These are phyloP conservation scores for Colletotrichum orbiculare DNA, from an alignment of 2,329 filamentous ascomycete genomes.

Conservation along the genomic window DNA sequence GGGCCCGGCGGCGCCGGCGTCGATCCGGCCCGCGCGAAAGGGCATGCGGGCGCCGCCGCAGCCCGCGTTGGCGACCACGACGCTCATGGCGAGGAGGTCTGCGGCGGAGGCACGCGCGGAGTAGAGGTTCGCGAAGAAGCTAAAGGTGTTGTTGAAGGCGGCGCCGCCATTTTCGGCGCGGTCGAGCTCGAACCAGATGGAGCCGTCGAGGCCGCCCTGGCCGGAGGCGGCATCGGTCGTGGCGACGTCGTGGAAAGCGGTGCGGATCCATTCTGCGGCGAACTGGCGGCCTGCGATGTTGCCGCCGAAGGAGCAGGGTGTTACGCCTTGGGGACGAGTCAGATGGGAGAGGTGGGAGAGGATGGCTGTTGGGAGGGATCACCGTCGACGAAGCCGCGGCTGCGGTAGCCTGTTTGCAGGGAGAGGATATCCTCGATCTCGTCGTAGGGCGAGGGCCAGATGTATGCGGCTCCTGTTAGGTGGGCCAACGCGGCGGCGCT, in stretches of 20 bases:
- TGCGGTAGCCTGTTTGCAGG: constrained; percentile 39
- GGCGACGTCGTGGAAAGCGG: constrained; percentile 46
- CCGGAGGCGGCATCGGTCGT: constrained; percentile 43
- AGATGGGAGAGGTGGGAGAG: background rate
- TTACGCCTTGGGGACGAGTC: constrained; percentile 16
- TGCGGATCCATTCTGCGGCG: constrained; percentile 47
- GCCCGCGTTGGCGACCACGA: constrained; percentile 40
- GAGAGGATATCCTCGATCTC: constrained; percentile 39
- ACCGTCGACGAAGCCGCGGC: constrained; percentile 39
- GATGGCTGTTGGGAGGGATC: background rate
- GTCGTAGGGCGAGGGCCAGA: constrained; percentile 40
- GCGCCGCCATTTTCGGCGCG: constrained; percentile 44
- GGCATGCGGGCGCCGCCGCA: constrained; percentile 42
- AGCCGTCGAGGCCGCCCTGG: constrained; percentile 45
- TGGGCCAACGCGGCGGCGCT: constrained; percentile 1
- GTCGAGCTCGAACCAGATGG: constrained; percentile 45
- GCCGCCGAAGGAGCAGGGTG: constrained; percentile 39
- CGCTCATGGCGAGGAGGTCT: constrained; percentile 47
- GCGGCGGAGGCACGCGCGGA: constrained; percentile 40
- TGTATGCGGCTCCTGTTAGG: constrained; percentile 27
- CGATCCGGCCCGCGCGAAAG: constrained; percentile 41
- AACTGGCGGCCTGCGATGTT: constrained; percentile 41
- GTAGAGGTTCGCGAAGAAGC: constrained; percentile 40
- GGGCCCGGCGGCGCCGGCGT: constrained; percentile 41
- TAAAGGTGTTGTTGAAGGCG: constrained; percentile 46